Evolutionary conservation across 371 early-diverging fungal genomes (phyloP).

Genomic region (Edhazardia aedis): DNA sequence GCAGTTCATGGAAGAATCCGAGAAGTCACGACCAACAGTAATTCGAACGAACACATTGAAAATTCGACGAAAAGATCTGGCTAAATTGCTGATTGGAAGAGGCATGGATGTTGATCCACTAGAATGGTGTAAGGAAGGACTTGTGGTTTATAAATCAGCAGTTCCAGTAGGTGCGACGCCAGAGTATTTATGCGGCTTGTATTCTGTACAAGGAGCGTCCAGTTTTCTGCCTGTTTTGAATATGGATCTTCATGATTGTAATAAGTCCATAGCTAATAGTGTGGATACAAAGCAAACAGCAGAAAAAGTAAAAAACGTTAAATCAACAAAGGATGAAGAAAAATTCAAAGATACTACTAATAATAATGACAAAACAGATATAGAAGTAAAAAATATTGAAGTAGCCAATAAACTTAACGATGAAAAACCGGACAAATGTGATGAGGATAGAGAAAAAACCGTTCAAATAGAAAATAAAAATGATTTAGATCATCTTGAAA

Average conservation of each 20-base stretch:
- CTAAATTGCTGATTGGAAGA: constrained; percentile 69
- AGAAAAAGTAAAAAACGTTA: no score
- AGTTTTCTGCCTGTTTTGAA: constrained; percentile 91
- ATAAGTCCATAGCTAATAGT: constrained; percentile 55
- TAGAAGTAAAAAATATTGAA: no score
- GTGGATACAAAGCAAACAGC: no score
- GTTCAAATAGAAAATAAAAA: neutral
- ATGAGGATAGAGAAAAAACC: neutral
- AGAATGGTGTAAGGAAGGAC: constrained; percentile 50
- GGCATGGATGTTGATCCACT: constrained; percentile 88
- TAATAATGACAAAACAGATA: no score
- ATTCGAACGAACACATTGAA: constrained; percentile 84
- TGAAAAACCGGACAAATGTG: neutral
- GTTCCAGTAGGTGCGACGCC: constrained; percentile 62
- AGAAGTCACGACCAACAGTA: constrained; percentile 77
- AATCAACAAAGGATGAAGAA: no score
- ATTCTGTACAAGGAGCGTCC: constrained; percentile 88
- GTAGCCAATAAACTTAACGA: no score
- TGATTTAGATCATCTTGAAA: neutral
- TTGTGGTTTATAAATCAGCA: constrained; percentile 40
- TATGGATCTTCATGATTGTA: constrained; percentile 67
- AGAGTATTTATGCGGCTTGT: constrained; percentile 97
- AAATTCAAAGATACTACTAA: no score
- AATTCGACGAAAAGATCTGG: constrained; percentile 71
- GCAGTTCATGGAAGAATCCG: constrained; percentile 81